Percentiles rank a stretch among this genome's conserved stretches.
Evolutionary conservation across 1,139 yeast species (phyloP).

Genomic region (Yamadazyma blattariae): DNA sequence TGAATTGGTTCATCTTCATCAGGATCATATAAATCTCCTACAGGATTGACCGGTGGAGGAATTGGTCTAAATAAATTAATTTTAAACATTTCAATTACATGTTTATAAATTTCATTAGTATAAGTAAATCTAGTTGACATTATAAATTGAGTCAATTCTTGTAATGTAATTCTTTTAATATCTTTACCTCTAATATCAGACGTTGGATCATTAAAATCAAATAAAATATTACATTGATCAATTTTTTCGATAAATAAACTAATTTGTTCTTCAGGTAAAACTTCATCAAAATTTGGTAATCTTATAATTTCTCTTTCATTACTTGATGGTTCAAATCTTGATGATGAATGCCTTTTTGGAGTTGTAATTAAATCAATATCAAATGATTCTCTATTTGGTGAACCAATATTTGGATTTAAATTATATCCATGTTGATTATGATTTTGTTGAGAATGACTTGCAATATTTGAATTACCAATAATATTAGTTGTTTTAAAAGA

Average conservation of each 20-base stretch:
- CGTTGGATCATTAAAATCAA: constrained; percentile 92
- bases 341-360: constrained; percentile 92
- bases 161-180: constrained; percentile 79
- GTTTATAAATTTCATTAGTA: constrained; percentile 87
- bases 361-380: constrained; percentile 51
- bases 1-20: constrained; percentile 98
- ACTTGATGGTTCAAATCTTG: constrained; percentile 81
- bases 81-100: constrained; percentile 87
- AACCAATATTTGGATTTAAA: constrained; percentile 39
- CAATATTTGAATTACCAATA: constrained; percentile 5
- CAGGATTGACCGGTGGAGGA: constrained; percentile 97
- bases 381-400: constrained; percentile 43
- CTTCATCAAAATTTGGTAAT: constrained; percentile 88
- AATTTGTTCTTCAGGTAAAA: constrained; percentile 79
- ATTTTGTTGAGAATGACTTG: constrained; percentile 26
- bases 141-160: constrained; percentile 85
- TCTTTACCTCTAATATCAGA: constrained; percentile 91
- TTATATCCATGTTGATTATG: constrained; percentile 32
- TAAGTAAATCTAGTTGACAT: constrained; percentile 78
- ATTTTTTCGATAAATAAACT: constrained; percentile 82
- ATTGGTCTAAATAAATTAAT: constrained; percentile 89
- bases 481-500: constrained; percentile 14
- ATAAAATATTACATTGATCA: constrained; percentile 91
- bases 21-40: constrained; percentile 95
- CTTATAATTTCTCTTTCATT: constrained; percentile 72